Conservation (phyloP, 495 filamentous ascomycete genomes). For the Podospora anserina region DNA sequence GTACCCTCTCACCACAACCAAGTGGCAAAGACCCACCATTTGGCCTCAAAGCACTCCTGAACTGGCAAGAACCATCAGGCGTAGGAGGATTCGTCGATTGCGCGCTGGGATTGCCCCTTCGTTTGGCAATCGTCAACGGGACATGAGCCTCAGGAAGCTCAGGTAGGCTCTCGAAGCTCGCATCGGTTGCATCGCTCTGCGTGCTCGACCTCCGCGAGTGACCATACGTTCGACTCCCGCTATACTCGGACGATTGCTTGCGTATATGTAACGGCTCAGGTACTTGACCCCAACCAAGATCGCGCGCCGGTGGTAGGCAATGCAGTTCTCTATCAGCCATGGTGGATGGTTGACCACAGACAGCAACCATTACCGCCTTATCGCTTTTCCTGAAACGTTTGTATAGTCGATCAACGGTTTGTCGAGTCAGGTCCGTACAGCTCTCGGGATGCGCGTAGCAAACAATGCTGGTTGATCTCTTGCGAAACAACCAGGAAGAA, state of each 20-base stretch:
- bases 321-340: neutral
- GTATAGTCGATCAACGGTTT: neutral
- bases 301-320: neutral
- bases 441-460: neutral
- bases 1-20: neutral
- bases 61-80: neutral
- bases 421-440: neutral
- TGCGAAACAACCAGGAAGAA: conserved; percentile 4
- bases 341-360: neutral
- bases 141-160: conserved; percentile 17
- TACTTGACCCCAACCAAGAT: conserved; percentile 13
- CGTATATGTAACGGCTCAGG: conserved; percentile 34
- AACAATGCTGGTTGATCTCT: too few relatives aligned
- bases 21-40: conserved; percentile 6
- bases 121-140: conserved; percentile 31
- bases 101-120: conserved; percentile 18
- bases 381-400: neutral
- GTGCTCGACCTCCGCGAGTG: conserved; percentile 14
- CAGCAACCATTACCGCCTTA: neutral
- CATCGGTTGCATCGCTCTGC: conserved; percentile 20
- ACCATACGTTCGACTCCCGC: conserved; percentile 4
- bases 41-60: neutral
- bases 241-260: conserved; percentile 22
- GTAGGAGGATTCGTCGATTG: neutral
- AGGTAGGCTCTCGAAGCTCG: conserved; percentile 25